Base-by-base conservation (phyloP, 202 grass and related monocot species). In the Panicum hallii region DNA sequence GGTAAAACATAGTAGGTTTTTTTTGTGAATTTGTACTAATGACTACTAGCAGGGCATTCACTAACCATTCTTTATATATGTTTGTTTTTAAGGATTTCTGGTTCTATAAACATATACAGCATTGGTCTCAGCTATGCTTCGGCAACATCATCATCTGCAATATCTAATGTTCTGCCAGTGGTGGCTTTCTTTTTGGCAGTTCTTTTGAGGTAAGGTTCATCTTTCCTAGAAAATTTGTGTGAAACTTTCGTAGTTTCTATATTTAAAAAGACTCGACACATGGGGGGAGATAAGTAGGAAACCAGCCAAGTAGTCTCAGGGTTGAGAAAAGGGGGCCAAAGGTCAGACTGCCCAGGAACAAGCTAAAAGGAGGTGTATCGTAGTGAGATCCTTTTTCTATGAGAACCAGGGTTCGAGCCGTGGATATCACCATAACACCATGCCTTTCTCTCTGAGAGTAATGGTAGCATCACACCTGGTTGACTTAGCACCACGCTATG, bases 41-140 rank as follows among this genome's bases (percentile, higher is more conserved):
- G 16, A 34, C 62, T 64, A 34, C 32, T 65, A 38, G 13, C 32
- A 40, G 15, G 38, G 63, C 14, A 65, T 6, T 14, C 58, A 62
- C 6, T 65, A 65, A 65, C 32, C 13, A 40, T 65, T 50, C 13
- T 54, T 20, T 54, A 63, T 63, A 30, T 63, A 63, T 32, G 11
- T 62, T 62, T 62, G 12, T 62, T 6, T 63, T 63, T 63, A 11
- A 63, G 86, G 36, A 66, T 88, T 57, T 32, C 73, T 79, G 86
- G 55, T 50, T 1, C 74, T 2, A 73, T 83, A 79, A 83, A 88
- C 48, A 72, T 88, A 79, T 65, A 55, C 65, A 36, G 65, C 55
- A 58, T 83, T 63, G 86, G 73, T 20, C 86, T 88, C 74, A 73
- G 26, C 41, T 88, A 88, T 72, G 28, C 80, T 63, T 88, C 73